These are phyloP conservation scores for Herpotrichia juniperi DNA, from an alignment of 2,329 filamentous ascomycete genomes.

Conservation along the genomic window DNA sequence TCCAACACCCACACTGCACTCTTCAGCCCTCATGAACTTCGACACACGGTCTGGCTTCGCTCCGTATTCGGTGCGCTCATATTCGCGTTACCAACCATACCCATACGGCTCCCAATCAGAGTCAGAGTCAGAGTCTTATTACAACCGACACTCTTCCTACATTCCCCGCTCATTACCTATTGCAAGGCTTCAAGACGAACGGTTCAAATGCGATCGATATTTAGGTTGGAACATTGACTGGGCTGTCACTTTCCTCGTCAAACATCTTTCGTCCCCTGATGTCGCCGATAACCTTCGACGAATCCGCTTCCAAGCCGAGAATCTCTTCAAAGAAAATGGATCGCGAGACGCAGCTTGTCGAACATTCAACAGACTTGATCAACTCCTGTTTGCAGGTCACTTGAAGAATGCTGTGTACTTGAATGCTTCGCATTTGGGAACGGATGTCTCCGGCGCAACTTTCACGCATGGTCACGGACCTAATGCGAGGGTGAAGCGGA, in stretches of 20 bases:
- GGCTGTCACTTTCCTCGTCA: constrained; percentile 48
- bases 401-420: constrained; percentile 47
- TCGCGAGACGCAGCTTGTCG: constrained; percentile 34
- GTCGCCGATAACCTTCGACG: constrained; percentile 22
- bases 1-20: neutral
- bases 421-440: constrained; percentile 29
- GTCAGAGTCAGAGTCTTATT: constrained; percentile 23
- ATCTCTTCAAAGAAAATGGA: constrained; percentile 20
- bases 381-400: constrained; percentile 43
- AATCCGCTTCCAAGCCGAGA: constrained; percentile 20
- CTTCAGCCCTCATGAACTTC: constrained; percentile 21
- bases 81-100: constrained; percentile 2
- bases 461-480: constrained; percentile 36
- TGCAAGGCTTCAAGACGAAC: constrained; percentile 26
- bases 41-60: constrained; percentile 7
- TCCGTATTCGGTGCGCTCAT: constrained; percentile 13
- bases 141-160: neutral
- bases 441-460: constrained; percentile 43
- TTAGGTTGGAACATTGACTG: constrained; percentile 50
- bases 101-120: constrained; percentile 18
- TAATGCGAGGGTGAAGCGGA: constrained; percentile 32
- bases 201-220: constrained; percentile 24
- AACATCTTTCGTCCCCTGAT: constrained; percentile 31
- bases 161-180: constrained; percentile 7
- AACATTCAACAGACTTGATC: constrained; percentile 46